Evolutionary conservation across 129 eudicot genomes (phyloP).

Genomic region (Heracleum sosnowskyi): DNA sequence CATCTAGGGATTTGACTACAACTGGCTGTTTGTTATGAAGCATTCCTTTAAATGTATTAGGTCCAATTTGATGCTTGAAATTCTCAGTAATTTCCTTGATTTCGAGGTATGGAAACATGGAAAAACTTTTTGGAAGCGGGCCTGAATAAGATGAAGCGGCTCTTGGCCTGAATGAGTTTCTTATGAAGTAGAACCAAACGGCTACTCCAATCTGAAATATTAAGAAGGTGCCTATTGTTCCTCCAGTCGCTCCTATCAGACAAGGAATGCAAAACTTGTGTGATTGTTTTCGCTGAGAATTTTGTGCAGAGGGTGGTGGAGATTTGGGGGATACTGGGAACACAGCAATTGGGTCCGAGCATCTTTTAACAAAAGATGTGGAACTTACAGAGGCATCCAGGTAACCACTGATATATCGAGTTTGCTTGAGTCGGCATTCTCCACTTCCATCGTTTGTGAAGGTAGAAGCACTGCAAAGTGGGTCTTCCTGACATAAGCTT

Average conservation of each 20-base stretch:
- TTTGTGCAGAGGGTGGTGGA: conserved; percentile 20
- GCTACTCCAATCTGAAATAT: conserved; percentile 39
- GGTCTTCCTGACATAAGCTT: conserved; percentile 45
- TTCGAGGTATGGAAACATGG: conserved; percentile 32
- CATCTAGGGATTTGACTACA: conserved; percentile 36
- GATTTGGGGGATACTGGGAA: conserved; percentile 30
- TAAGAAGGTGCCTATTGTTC: conserved; percentile 30
- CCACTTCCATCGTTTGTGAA: conserved; percentile 46
- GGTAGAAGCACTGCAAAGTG: conserved; percentile 51
- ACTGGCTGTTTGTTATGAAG: conserved; percentile 41
- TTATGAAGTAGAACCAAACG: conserved; percentile 27
- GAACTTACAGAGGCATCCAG: conserved; percentile 30
- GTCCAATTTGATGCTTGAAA: conserved; percentile 47
- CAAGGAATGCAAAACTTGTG: conserved; percentile 33
- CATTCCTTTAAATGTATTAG: conserved; percentile 38
- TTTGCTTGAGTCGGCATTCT: conserved; percentile 38
- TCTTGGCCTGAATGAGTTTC: conserved; percentile 9
- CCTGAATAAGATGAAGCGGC: conserved; percentile 20
- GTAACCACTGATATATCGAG: conserved; percentile 52
- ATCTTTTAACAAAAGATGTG: conserved; percentile 47
- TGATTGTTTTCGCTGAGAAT: conserved; percentile 6
- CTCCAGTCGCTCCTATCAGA: conserved; percentile 39
- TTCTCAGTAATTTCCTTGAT: conserved; percentile 41
- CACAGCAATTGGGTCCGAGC: conserved; percentile 54
- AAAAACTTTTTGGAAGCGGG: conserved; percentile 30